Conservation (phyloP, 2,329 filamentous ascomycete species). For the Tolypocladium ovalisporum region DNA sequence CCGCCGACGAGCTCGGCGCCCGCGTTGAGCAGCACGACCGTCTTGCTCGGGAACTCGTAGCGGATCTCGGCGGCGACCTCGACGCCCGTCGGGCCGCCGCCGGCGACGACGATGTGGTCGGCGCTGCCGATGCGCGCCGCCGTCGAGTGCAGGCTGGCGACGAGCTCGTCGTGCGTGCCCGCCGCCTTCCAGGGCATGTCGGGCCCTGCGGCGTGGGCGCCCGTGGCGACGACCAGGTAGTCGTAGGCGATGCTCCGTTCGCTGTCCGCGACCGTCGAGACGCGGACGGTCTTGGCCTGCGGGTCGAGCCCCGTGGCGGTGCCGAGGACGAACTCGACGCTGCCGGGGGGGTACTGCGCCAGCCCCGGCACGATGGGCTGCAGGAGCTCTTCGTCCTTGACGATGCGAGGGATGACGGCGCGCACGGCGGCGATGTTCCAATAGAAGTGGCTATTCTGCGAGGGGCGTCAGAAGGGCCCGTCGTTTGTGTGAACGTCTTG, state of each 20-base stretch:
- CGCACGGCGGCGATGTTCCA: constrained; percentile 48
- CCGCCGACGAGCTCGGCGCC: constrained; percentile 30
- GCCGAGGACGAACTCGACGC: constrained; percentile 42
- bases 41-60: constrained; percentile 37
- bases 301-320: constrained; percentile 30
- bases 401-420: constrained; percentile 37
- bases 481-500: accelerated
- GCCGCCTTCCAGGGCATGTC: constrained; percentile 41
- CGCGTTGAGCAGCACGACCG: constrained; percentile 35
- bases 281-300: constrained; percentile 28
- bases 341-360: constrained; percentile 34
- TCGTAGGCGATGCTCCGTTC: constrained; percentile 34
- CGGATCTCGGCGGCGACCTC: constrained; percentile 45
- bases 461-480: neutral
- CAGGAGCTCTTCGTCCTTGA: constrained; percentile 39
- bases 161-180: constrained; percentile 33
- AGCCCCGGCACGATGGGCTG: constrained; percentile 38
- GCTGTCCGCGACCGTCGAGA: constrained; percentile 15
- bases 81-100: constrained; percentile 44
- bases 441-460: constrained; percentile 44
- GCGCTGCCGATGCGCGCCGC: constrained; percentile 31
- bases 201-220: constrained; percentile 30
- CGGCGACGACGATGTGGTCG: constrained; percentile 42
- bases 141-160: constrained; percentile 27
- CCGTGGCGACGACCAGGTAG: constrained; percentile 47